These are phyloP conservation scores for Macadamia tetraphylla DNA, from an alignment of 164 flowering plant species.

Conservation along the genomic window DNA sequence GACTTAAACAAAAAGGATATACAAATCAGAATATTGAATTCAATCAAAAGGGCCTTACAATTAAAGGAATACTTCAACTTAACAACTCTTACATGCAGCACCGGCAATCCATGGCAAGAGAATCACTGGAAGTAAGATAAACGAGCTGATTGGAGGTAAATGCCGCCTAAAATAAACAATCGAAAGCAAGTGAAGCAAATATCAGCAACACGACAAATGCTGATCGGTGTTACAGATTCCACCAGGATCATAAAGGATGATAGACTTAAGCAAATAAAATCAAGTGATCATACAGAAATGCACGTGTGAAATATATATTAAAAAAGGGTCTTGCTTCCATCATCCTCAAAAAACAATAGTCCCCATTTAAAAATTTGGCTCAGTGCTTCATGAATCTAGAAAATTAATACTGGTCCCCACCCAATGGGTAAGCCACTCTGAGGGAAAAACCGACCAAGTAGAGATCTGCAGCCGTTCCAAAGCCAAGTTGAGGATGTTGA, in stretches of 20 bases:
- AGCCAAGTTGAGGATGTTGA: neutral
- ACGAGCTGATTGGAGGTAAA: slow-evolving; percentile 66
- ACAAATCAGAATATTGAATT: neutral
- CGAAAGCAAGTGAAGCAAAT: slow-evolving; percentile 2
- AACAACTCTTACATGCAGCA: slow-evolving; percentile 56
- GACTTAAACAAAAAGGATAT: neutral
- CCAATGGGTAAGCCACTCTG: neutral
- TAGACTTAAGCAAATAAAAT: too few species aligned
- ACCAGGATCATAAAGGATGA: neutral
- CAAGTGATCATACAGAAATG: neutral
- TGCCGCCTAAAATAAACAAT: slow-evolving; percentile 47
- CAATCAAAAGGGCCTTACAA: neutral
- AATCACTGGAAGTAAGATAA: slow-evolving; percentile 54
- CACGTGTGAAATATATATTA: neutral
- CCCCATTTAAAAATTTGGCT: too few species aligned
- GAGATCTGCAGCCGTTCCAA: neutral
- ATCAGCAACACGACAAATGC: neutral
- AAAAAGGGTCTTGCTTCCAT: neutral
- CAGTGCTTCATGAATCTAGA: neutral
- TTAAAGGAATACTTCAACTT: neutral
- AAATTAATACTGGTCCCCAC: neutral
- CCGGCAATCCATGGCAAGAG: slow-evolving; percentile 71
- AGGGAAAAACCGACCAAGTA: neutral
- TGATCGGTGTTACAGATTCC: neutral
- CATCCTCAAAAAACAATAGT: too few species aligned